Evolutionary conservation across 129 eudicot species (phyloP).

Genomic region (Sambucus nigra): DNA sequence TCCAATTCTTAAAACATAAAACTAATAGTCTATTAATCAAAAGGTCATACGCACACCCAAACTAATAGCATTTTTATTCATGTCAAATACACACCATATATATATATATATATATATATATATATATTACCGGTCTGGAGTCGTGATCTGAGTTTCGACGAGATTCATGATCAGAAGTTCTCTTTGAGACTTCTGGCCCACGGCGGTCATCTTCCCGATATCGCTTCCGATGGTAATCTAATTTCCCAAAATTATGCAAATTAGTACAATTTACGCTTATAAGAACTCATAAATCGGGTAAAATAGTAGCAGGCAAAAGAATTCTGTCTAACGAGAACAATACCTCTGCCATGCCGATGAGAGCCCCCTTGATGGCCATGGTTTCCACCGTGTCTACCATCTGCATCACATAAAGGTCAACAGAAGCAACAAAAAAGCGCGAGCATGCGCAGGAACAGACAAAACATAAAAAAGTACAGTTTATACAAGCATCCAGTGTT

Average conservation of each 20-base stretch:
- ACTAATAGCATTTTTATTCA: background rate
- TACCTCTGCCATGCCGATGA: conserved; percentile 64
- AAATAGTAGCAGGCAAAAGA: background rate
- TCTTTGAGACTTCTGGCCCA: conserved; percentile 49
- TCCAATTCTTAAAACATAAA: too few relatives aligned
- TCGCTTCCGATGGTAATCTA: conserved; percentile 73
- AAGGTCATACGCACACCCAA: too few relatives aligned
- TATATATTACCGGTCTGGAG: conserved; percentile 62
- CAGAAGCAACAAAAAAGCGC: background rate
- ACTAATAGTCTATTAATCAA: too few relatives aligned
- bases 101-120: background rate
- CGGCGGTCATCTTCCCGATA: conserved; percentile 79
- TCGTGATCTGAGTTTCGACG: conserved; percentile 73
- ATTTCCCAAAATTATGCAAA: background rate
- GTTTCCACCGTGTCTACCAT: conserved; percentile 64
- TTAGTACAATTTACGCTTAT: background rate
- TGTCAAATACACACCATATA: background rate
- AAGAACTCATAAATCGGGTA: background rate
- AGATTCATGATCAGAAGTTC: conserved; percentile 56
- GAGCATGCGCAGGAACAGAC: too few relatives aligned
- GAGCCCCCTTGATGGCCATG: conserved; percentile 60
- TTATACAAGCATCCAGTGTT: too few relatives aligned
- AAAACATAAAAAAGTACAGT: too few relatives aligned
- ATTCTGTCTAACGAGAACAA: too few relatives aligned
- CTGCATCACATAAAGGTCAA: conserved; percentile 25